Conservation (phyloP, 2,329 filamentous ascomycete species). For the Leptographium procerum region DNA sequence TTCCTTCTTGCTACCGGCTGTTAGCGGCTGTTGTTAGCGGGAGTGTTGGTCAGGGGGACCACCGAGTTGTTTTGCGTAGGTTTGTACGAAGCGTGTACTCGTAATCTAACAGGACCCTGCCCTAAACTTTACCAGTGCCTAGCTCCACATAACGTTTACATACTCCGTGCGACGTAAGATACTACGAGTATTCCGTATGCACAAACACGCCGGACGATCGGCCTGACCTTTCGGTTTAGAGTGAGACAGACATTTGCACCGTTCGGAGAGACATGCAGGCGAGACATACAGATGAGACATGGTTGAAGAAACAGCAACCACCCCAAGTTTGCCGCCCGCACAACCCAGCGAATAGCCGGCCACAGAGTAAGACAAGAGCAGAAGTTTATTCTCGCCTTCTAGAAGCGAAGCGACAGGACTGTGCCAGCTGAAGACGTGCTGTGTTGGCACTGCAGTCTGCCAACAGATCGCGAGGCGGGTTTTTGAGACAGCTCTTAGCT, state of each 20-base stretch:
- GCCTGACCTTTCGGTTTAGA: no score
- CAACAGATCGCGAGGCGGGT: background rate
- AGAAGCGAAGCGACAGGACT: background rate
- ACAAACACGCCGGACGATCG: background rate
- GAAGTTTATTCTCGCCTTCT: background rate
- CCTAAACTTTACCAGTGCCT: no score
- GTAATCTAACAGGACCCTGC: background rate
- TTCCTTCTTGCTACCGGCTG: conserved; percentile 2
- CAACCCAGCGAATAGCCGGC: background rate
- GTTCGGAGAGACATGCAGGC: background rate
- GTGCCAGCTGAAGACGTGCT: background rate
- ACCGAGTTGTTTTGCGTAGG: background rate
- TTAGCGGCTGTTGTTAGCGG: background rate
- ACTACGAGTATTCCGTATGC: no score
- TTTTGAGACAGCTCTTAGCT: background rate
- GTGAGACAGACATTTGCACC: no score
- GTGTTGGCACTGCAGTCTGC: background rate
- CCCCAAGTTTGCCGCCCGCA: background rate
- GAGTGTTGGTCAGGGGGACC: no score
- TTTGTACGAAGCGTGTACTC: no score
- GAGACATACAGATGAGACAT: background rate
- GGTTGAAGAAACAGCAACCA: background rate
- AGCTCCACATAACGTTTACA: no score
- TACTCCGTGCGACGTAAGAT: background rate
- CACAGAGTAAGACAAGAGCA: background rate